These are phyloP conservation scores for Orbilia brochopaga DNA, from an alignment of 2,329 filamentous ascomycete species.

Conservation along the genomic window DNA sequence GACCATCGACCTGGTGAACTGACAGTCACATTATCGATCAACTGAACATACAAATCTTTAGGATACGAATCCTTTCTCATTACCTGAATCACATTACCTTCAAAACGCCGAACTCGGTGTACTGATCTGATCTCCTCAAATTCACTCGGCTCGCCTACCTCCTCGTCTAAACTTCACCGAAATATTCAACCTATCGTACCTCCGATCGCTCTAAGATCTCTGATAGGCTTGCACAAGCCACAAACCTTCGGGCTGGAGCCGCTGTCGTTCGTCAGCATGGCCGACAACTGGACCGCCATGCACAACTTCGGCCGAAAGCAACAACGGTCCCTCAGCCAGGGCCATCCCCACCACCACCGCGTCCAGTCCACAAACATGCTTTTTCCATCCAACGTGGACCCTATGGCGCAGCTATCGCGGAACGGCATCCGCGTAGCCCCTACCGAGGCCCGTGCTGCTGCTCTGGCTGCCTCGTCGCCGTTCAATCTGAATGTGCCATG, in stretches of 20 bases:
- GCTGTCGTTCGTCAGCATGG: neutral
- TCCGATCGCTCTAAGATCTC: neutral
- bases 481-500: conserved; percentile 1
- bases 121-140: neutral
- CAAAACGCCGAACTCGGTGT: neutral
- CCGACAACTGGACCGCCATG: conserved; percentile 7
- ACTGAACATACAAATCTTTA: too few relatives aligned
- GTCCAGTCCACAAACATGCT: conserved; percentile 48
- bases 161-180: neutral
- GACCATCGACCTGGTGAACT: too few relatives aligned
- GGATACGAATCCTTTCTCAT: too few relatives aligned
- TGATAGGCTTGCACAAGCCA: neutral
- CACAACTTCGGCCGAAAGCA: conserved; percentile 12
- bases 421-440: conserved; percentile 38
- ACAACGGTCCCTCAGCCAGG: neutral
- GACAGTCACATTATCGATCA: too few relatives aligned
- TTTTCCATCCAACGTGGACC: conserved; percentile 44
- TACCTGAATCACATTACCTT: too few relatives aligned
- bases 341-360: conserved; percentile 31
- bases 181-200: neutral
- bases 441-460: conserved; percentile 35
- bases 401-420: conserved; percentile 25
- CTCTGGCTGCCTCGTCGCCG: conserved; percentile 14
- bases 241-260: neutral
- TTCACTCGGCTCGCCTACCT: neutral